These are phyloP conservation scores for Phytophthora meadii DNA, from an alignment of 352 stramenopile genomes.

Conservation along the genomic window DNA sequence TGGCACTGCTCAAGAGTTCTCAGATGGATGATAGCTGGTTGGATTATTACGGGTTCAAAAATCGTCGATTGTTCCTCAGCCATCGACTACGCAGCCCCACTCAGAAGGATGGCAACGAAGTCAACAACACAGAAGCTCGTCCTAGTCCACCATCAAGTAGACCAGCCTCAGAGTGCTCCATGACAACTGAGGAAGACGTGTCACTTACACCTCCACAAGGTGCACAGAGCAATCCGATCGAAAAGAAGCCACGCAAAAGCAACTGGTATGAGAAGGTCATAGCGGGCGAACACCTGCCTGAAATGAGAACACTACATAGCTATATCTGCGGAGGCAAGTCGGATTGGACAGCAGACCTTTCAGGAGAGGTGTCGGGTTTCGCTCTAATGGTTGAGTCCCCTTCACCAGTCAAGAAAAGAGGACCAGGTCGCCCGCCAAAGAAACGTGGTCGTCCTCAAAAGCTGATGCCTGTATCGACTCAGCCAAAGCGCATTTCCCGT, in stretches of 20 bases:
- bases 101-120: constrained; percentile 10
- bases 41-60: constrained; percentile 63
- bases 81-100: constrained; percentile 30
- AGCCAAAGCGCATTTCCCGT: constrained; percentile 14
- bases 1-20: constrained; percentile 80
- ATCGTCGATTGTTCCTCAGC: constrained; percentile 73
- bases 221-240: constrained; percentile 7
- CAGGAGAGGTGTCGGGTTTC: not conserved
- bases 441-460: constrained; percentile 32
- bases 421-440: constrained; percentile 24
- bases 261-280: constrained; percentile 63
- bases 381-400: constrained; percentile 1
- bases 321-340: constrained; percentile 72
- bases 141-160: constrained; percentile 42
- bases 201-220: constrained; percentile 28
- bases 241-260: constrained; percentile 30
- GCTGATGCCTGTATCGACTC: constrained; percentile 4
- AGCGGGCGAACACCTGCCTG: constrained; percentile 53
- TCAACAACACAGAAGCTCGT: constrained; percentile 5
- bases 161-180: constrained; percentile 59
- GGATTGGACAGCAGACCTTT: constrained; percentile 64
- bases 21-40: constrained; percentile 77
- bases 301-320: constrained; percentile 61
- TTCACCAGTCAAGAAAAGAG: constrained; percentile 24
- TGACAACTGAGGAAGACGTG: constrained; percentile 54